Conservation (phyloP, 768 basidiomycete species). For the Auriscalpium microsporum region DNA sequence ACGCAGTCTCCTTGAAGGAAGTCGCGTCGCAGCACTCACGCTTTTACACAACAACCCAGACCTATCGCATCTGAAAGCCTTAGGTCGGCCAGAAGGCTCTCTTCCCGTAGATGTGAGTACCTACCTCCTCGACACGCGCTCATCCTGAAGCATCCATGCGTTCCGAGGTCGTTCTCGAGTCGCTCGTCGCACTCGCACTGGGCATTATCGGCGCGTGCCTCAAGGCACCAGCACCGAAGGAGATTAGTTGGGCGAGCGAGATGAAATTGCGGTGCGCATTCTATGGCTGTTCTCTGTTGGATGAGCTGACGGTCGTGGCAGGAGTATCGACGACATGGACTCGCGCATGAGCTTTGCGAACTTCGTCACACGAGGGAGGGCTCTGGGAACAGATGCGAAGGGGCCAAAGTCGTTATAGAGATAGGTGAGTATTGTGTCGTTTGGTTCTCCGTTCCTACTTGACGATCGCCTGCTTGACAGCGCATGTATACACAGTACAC, state of each 20-base stretch:
- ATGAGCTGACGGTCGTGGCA: neutral
- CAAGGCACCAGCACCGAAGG: conserved; percentile 59
- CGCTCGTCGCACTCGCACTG: conserved; percentile 50
- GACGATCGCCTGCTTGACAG: no score
- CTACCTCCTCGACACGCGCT: neutral
- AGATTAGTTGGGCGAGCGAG: conserved; percentile 85
- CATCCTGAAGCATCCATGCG: neutral
- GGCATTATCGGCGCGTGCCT: conserved; percentile 70
- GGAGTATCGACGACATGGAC: conserved; percentile 17
- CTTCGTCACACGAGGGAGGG: conserved; percentile 11
- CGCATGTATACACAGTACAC: no score
- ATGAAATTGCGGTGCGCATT: conserved; percentile 67
- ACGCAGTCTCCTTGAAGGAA: conserved; percentile 19
- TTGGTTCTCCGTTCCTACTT: no score
- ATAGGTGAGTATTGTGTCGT: no score
- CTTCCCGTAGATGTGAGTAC: conserved; percentile 54
- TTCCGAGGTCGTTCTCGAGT: conserved; percentile 57
- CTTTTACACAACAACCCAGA: conserved; percentile 34
- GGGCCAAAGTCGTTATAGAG: no score
- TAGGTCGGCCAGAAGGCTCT: conserved; percentile 59
- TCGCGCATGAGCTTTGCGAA: conserved; percentile 14
- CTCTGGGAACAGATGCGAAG: conserved; percentile 1
- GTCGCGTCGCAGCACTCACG: neutral
- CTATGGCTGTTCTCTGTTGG: no score
- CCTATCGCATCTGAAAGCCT: conserved; percentile 66